Evolutionary conservation across 805 yeast species (phyloP).

Genomic region (Kazachstania taianensis): DNA sequence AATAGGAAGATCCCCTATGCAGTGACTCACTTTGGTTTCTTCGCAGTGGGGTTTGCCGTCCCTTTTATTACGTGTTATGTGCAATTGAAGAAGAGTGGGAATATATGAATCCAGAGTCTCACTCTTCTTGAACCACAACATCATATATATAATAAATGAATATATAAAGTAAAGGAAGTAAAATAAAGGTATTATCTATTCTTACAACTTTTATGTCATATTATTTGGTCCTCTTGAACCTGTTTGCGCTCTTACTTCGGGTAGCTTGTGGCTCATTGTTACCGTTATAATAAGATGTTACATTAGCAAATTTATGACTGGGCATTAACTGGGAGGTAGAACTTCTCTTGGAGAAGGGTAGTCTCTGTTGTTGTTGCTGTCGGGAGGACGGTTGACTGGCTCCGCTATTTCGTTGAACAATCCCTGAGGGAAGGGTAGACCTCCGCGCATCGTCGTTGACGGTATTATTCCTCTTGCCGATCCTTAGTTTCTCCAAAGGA

Average conservation of each 20-base stretch:
- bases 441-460: no score
- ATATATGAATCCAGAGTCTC: slow-evolving; percentile 4
- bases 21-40: slow-evolving; percentile 69
- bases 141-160: neutral
- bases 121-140: no score
- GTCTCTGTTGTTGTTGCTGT: neutral
- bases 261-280: neutral
- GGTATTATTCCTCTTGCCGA: slow-evolving; percentile 19
- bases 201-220: no score
- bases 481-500: slow-evolving; percentile 18
- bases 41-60: slow-evolving; percentile 57
- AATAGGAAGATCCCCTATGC: slow-evolving; percentile 86
- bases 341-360: slow-evolving; percentile 7
- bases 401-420: no score
- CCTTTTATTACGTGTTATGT: slow-evolving; percentile 74
- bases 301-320: no score
- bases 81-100: slow-evolving; percentile 83
- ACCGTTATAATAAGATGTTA: no score
- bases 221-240: slow-evolving; percentile 5
- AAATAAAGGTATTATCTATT: neutral
- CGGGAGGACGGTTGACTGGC: no score
- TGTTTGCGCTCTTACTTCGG: neutral
- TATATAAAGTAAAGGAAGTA: no score
- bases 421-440: no score
- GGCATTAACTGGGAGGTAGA: slow-evolving; percentile 8